phyloP scores from a whole-genome alignment of 225 moss, liverwort and hornwort species.

The Lunularia cruciata region DNA sequence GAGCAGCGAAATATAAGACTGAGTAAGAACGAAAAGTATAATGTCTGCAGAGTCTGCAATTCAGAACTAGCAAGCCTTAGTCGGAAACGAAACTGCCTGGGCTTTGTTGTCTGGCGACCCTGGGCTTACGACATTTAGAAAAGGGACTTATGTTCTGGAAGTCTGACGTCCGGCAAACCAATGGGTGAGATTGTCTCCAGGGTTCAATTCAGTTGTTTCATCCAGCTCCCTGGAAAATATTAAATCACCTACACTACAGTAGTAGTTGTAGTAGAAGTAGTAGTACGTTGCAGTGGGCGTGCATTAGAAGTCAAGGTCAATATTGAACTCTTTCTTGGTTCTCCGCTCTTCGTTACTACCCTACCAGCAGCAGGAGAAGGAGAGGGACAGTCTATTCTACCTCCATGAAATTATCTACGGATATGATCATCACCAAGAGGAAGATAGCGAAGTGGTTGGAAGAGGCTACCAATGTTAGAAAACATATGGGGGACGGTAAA shows the following conservation, averaged over 20 bases:
- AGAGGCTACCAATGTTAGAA: background rate
- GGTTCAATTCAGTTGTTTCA: background rate
- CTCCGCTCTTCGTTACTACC: background rate
- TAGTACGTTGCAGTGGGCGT: slow-evolving; percentile 5
- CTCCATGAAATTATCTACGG: slow-evolving; percentile 8
- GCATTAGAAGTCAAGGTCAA: slow-evolving; percentile 18
- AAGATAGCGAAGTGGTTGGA: background rate
- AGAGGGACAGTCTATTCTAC: background rate
- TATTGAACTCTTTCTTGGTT: background rate
- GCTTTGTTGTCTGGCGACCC: background rate
- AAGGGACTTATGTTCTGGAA: background rate
- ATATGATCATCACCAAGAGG: background rate
- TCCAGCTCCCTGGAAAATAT: background rate
- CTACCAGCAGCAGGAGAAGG: background rate
- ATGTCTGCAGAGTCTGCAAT: background rate
- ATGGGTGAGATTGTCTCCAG: no score
- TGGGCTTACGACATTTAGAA: slow-evolving; percentile 12
- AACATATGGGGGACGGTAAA: background rate
- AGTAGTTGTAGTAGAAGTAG: no score
- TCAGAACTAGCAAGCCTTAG: background rate
- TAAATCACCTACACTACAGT: background rate
- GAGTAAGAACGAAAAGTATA: background rate
- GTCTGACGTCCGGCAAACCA: background rate
- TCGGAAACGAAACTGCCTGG: background rate
- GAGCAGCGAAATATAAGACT: slow-evolving; percentile 1